Base-by-base conservation (phyloP, 139 green algal species). In the Tetraselmis chui region DNA sequence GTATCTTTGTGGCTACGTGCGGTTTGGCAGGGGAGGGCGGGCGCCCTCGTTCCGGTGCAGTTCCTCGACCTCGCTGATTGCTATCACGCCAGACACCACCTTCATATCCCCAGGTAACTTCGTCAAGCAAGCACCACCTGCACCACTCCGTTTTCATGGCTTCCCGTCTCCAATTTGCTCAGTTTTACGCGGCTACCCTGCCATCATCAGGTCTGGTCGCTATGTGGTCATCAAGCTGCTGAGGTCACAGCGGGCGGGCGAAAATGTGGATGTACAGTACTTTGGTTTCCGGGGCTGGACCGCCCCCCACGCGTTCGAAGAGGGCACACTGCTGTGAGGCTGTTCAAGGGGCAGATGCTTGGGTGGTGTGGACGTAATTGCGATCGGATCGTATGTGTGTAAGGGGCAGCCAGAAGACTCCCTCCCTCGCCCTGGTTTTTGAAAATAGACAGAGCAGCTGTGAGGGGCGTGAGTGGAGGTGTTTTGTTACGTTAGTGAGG, bases 201-300 rank as follows among this genome's bases (percentile, higher is more conserved):
- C 45, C 45, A 18, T 18, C 11, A 5, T 24, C 78, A 83, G 80
- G 80, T 78, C 80, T 23, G 32, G 80, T 29, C 75, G 27, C 24
- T 83, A 83, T 24, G 28, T 83, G 26, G 5, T 78, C 29, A 74
- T 83, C 80, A 83, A 83, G 80, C 27, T 83, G 23, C 59, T 83
- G 22, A 29, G 80, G 23, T 23, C 80, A 58, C 59, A 74, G 1
- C 29, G 80, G 1, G 24, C 28, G 18, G 29, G 30, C 28, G 59
- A 83, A 31, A 83, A 83, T 59, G 32, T 83, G 28, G 80, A 83
- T 30, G 80, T 83, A 59, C 59, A 83, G 59, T 83, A 79, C 32
- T 32, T 83, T 78, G 80, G 80, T 29, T 25, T 78, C 5, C 59
- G 76, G n/a, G 80, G 80, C 24, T 83, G 80, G 80, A 75, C 2